phyloP scores from a whole-genome alignment of 148 eudicot genomes.

The Euryodendron excelsum region DNA sequence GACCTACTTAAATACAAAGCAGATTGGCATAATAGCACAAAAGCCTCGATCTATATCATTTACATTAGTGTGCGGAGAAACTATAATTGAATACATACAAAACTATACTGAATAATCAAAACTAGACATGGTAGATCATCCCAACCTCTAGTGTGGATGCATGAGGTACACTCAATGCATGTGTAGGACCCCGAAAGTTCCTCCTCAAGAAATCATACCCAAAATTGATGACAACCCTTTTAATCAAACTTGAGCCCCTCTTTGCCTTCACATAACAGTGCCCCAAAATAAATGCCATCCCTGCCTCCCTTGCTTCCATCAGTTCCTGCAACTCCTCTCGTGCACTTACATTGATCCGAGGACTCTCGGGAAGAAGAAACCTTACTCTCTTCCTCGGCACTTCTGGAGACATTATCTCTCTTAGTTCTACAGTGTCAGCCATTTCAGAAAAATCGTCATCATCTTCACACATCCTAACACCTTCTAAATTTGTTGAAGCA shows the following conservation, averaged over 20 bases:
- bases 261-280: slow-evolving; percentile 80
- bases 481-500: slow-evolving; percentile 38
- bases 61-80: slow-evolving; percentile 11
- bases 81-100: neutral
- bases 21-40: slow-evolving; percentile 8
- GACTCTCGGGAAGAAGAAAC: slow-evolving; percentile 73
- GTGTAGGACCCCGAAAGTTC: slow-evolving; percentile 64
- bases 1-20: too few species aligned
- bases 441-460: slow-evolving; percentile 20
- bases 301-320: slow-evolving; percentile 88
- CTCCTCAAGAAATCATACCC: slow-evolving; percentile 90
- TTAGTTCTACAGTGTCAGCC: slow-evolving; percentile 26
- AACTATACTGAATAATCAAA: neutral
- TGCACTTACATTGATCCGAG: slow-evolving; percentile 39
- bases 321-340: slow-evolving; percentile 66
- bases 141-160: slow-evolving; percentile 96
- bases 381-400: slow-evolving; percentile 67
- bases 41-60: slow-evolving; percentile 19
- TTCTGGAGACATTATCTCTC: slow-evolving; percentile 37
- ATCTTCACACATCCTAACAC: slow-evolving; percentile 42
- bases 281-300: slow-evolving; percentile 82
- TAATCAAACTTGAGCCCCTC: slow-evolving; percentile 76
- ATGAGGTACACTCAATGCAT: slow-evolving; percentile 69
- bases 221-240: slow-evolving; percentile 68
- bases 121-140: slow-evolving; percentile 80